Percentiles rank a stretch among this genome's conserved stretches.
phyloP scores from a whole-genome alignment of 2,329 filamentous ascomycete species.

The Grosmannia clavigera region DNA sequence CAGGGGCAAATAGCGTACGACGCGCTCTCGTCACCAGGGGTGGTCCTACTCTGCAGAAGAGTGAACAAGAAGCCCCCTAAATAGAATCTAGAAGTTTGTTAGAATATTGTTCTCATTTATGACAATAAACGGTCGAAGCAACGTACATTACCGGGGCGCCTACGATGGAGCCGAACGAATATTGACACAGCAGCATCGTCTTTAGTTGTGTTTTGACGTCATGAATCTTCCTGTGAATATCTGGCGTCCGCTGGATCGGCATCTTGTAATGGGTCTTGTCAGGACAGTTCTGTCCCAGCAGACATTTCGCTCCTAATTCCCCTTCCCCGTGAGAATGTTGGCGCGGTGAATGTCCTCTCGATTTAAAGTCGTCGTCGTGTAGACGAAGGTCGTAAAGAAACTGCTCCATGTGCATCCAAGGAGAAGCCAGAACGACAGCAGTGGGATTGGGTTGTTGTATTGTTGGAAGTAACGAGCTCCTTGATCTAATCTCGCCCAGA shows the following conservation, averaged over 20 bases:
- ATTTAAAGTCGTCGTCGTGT: conserved; percentile 10
- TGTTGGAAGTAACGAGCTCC: too few species aligned
- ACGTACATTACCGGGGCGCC: conserved; percentile 14
- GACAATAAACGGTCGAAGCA: too few species aligned
- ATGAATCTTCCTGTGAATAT: conserved; percentile 4
- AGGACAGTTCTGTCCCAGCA: too few species aligned
- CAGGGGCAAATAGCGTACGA: conserved; percentile 1
- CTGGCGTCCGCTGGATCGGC: conserved; percentile 4
- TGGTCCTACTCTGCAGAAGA: conserved; percentile 10
- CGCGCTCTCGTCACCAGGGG: conserved; percentile 11
- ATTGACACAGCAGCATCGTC: conserved; percentile 16
- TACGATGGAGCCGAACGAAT: conserved; percentile 16
- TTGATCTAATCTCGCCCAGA: too few species aligned
- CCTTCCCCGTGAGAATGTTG: conserved; percentile 7
- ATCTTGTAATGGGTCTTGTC: conserved; percentile 7
- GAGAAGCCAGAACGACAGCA: conserved; percentile 8
- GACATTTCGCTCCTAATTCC: too few species aligned
- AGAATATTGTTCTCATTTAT: too few species aligned
- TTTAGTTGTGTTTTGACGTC: conserved; percentile 14
- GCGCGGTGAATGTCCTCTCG: conserved; percentile 10
- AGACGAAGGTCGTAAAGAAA: conserved; percentile 13
- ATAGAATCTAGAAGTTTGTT: conserved; percentile 12
- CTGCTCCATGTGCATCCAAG: conserved; percentile 16
- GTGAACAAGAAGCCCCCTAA: conserved; percentile 17
- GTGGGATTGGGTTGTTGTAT: too few species aligned